Evolutionary conservation across 202 grass and related monocot genomes (phyloP).

Genomic region (Miscanthus sacchariflorus): DNA sequence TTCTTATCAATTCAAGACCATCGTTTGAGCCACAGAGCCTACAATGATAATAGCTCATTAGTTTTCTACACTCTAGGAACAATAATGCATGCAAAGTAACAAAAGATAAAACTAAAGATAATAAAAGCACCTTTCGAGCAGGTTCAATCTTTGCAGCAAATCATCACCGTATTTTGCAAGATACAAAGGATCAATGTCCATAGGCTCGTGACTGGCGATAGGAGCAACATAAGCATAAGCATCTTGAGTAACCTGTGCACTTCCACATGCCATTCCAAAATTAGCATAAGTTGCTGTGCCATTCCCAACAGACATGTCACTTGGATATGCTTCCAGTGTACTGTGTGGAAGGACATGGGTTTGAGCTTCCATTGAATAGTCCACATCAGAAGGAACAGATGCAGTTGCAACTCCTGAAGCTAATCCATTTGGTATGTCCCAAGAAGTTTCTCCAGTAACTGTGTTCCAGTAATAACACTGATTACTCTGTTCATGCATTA

Average conservation of each 20-base stretch:
- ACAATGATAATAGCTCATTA: slow-evolving; percentile 37
- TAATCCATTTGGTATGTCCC: slow-evolving; percentile 80
- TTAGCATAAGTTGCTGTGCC: slow-evolving; percentile 49
- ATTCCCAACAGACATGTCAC: slow-evolving; percentile 47
- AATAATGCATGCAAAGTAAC: slow-evolving; percentile 29
- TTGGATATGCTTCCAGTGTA: slow-evolving; percentile 49
- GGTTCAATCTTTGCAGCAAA: slow-evolving; percentile 81
- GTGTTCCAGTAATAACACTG: slow-evolving; percentile 99
- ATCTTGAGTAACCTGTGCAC: slow-evolving; percentile 53
- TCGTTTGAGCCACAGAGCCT: slow-evolving; percentile 48
- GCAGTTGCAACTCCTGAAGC: slow-evolving; percentile 42
- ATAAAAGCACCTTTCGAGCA: slow-evolving; percentile 65
- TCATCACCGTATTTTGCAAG: slow-evolving; percentile 83
- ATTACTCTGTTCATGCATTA: slow-evolving; percentile 88
- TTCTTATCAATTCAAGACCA: slow-evolving; percentile 63
- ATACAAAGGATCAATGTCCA: slow-evolving; percentile 75
- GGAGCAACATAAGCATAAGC: slow-evolving; percentile 53
- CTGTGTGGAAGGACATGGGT: slow-evolving; percentile 51
- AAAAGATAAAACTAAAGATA: slow-evolving; percentile 32
- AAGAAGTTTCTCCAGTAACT: slow-evolving; percentile 95
- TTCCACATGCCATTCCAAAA: slow-evolving; percentile 56
- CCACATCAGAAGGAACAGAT: slow-evolving; percentile 46
- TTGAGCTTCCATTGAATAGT: slow-evolving; percentile 57
- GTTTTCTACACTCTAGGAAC: slow-evolving; percentile 28
- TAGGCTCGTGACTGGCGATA: slow-evolving; percentile 45